Evolutionary conservation across 306 rosid genomes (phyloP).

Genomic region (Hippophae rhamnoides): DNA sequence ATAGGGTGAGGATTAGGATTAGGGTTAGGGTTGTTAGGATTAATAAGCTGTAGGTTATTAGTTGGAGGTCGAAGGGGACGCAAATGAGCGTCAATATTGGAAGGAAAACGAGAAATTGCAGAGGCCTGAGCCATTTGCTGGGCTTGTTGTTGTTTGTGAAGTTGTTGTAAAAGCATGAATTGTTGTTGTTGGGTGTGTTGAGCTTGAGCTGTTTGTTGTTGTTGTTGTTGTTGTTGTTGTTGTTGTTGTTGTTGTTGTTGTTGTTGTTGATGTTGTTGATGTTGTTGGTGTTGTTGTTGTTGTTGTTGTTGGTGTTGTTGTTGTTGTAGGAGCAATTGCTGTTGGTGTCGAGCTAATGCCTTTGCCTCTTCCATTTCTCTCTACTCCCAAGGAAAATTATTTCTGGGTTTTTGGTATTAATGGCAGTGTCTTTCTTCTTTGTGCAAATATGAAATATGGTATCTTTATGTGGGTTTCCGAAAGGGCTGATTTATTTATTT

Average conservation of each 20-base stretch:
- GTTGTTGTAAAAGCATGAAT: constrained; percentile 44
- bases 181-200: constrained; percentile 14
- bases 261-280: constrained; percentile 23
- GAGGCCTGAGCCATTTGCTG: constrained; percentile 6
- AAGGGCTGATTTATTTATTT: no score
- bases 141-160: constrained; percentile 32
- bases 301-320: constrained; percentile 28
- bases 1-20: constrained; percentile 24
- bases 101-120: constrained; percentile 83
- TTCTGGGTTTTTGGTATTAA: no score
- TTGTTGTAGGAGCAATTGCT: constrained; percentile 23
- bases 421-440: no score
- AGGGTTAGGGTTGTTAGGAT: constrained; percentile 13
- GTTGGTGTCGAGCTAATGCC: constrained; percentile 57
- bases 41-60: constrained; percentile 31
- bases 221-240: constrained; percentile 19
- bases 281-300: constrained; percentile 39
- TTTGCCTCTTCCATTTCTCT: constrained; percentile 72
- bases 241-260: constrained; percentile 49
- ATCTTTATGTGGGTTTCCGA: no score
- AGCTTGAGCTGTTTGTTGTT: constrained; percentile 9
- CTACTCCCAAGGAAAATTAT: neutral
- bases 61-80: constrained; percentile 57
- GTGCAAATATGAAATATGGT: no score
- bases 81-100: constrained; percentile 85